Percentiles rank a stretch among this genome's conserved stretches.
phyloP scores from a whole-genome alignment of 2,329 filamentous ascomycete species.

The Aspergillus bombycis region DNA sequence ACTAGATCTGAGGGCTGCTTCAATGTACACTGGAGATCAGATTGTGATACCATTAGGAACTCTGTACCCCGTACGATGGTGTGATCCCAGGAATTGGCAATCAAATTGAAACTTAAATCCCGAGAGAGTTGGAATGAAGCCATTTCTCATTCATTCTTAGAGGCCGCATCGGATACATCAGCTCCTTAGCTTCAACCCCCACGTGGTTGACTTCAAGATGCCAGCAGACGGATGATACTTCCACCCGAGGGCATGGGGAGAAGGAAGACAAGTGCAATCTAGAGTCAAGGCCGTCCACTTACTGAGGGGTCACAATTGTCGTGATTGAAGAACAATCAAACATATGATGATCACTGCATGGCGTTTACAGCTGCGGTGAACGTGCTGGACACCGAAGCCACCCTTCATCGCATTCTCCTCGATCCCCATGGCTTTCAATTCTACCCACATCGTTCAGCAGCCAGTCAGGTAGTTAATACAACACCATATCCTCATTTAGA shows the following conservation, averaged over 20 bases:
- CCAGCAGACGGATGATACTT: not conserved
- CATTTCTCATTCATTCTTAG: not conserved
- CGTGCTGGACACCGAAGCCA: not conserved
- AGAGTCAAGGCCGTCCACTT: not conserved
- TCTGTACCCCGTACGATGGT: slow-evolving; percentile 1
- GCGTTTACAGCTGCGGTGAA: slow-evolving; percentile 1
- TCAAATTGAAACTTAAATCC: not conserved
- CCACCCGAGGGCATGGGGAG: not conserved
- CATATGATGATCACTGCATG: not conserved
- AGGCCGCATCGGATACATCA: not conserved
- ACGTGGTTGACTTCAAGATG: not conserved
- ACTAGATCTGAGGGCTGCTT: not conserved
- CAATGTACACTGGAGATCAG: not conserved
- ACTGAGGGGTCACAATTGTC: not conserved
- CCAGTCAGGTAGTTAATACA: not conserved
- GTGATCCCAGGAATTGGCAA: not conserved
- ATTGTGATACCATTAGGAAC: not conserved
- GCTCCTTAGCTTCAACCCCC: not conserved
- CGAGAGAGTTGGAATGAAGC: not conserved
- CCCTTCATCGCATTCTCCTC: not conserved
- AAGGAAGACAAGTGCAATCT: not conserved
- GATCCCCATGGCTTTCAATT: not conserved
- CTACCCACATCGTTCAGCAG: slow-evolving; percentile 7
- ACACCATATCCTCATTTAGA: not conserved
- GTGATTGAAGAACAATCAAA: not conserved